phyloP scores from a whole-genome alignment of 352 stramenopile species.

The Pythium sukuiense region DNA sequence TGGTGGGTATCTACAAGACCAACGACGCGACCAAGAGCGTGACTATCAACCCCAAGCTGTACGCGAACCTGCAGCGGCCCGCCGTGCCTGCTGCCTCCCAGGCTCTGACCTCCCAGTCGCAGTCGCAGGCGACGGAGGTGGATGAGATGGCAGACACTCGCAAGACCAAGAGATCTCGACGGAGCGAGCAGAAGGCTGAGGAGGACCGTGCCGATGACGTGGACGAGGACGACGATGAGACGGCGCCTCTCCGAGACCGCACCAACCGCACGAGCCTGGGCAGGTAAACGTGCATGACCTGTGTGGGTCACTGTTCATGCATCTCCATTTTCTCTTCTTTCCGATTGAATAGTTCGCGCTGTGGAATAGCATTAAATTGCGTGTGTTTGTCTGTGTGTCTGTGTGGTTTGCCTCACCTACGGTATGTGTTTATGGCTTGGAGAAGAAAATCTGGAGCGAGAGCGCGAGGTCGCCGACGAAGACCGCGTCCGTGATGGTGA shows the following conservation, averaged over 20 bases:
- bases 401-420: not conserved
- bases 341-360: constrained; percentile 9
- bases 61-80: constrained; percentile 40
- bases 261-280: constrained; percentile 17
- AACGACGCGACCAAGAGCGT: constrained; percentile 99
- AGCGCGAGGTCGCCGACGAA: constrained; percentile 85
- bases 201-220: not conserved
- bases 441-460: constrained; percentile 63
- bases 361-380: constrained; percentile 20
- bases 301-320: not conserved
- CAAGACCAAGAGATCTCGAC: constrained; percentile 23
- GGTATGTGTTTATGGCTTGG: constrained; percentile 16
- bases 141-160: constrained; percentile 18
- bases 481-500: constrained; percentile 95
- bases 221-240: constrained; percentile 15
- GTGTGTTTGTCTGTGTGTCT: constrained; percentile 15
- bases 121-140: constrained; percentile 4
- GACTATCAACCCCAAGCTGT: constrained; percentile 97
- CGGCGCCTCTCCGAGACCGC: constrained; percentile 18
- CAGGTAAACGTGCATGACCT: constrained; percentile 9
- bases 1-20: constrained; percentile 99
- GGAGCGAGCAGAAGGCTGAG: constrained; percentile 14
- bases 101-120: not conserved
- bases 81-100: not conserved
- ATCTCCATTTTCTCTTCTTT: not conserved